phyloP scores from a whole-genome alignment of 768 basidiomycete genomes.

The Psilocybe azurescens region DNA sequence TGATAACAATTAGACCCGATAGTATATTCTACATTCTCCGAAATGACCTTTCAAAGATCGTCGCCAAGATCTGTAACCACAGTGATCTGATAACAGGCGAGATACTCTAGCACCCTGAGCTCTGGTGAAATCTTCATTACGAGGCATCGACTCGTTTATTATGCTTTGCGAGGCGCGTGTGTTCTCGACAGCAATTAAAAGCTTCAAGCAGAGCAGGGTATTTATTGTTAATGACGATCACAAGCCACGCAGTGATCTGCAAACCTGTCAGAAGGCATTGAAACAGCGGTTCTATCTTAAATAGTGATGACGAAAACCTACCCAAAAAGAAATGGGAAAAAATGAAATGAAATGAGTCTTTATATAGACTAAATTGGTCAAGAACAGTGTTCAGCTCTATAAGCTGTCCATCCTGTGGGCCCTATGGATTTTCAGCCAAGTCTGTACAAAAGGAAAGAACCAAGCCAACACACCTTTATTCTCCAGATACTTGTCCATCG shows the following conservation, averaged over 20 bases:
- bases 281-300: neutral
- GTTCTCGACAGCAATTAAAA: neutral
- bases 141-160: neutral
- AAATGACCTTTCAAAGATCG: neutral
- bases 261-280: neutral
- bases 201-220: neutral
- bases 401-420: conserved; percentile 37
- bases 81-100: neutral
- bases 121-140: neutral
- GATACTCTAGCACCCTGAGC: neutral
- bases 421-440: conserved; percentile 4
- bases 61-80: neutral
- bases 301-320: neutral
- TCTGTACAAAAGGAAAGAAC: neutral
- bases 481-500: conserved; percentile 54
- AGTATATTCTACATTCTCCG: neutral
- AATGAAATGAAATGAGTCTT: neutral
- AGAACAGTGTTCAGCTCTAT: conserved; percentile 35
- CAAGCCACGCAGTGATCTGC: neutral
- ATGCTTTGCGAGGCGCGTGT: neutral
- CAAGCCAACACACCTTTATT: conserved; percentile 40
- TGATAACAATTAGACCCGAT: neutral
- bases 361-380: conserved; percentile 14
- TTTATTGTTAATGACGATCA: neutral
- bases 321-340: neutral